Conservation (phyloP, 140 eudicot species). For the Bidens hawaiensis region DNA sequence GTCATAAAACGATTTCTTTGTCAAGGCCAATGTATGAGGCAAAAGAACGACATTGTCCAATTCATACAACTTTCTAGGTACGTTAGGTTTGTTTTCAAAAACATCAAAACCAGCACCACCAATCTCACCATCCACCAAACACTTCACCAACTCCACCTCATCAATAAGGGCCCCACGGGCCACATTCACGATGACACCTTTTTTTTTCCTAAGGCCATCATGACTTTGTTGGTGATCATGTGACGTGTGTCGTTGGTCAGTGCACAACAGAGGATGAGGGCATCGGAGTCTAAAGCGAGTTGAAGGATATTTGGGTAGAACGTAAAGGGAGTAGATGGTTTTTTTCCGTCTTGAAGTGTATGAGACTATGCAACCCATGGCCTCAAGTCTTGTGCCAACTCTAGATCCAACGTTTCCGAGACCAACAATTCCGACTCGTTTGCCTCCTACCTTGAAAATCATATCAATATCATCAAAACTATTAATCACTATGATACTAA, state of each 20-base stretch:
- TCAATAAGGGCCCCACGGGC: no score
- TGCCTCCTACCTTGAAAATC: constrained; percentile 44
- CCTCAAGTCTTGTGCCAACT: constrained; percentile 64
- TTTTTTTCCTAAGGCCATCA: no score
- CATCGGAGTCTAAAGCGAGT: constrained; percentile 40
- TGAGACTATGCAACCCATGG: constrained; percentile 51
- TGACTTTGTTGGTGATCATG: no score
- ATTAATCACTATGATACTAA: no score
- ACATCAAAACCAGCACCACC: constrained; percentile 82
- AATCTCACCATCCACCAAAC: no score
- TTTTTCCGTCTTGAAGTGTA: constrained; percentile 52
- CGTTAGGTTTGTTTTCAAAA: constrained; percentile 62
- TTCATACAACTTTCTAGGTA: constrained; percentile 38
- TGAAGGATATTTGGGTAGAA: constrained; percentile 32
- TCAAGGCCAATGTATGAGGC: constrained; percentile 49
- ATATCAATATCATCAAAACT: no score
- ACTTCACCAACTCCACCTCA: no score
- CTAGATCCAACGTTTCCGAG: constrained; percentile 61
- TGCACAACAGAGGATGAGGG: constrained; percentile 55
- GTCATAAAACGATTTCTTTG: constrained; percentile 41
- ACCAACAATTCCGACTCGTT: no score
- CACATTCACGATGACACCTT: no score
- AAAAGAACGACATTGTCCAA: constrained; percentile 61
- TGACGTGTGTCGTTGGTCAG: no score
- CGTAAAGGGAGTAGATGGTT: constrained; percentile 32